These are phyloP conservation scores for Venturia pyrina DNA, from an alignment of 2,329 filamentous ascomycete species.

Conservation along the genomic window DNA sequence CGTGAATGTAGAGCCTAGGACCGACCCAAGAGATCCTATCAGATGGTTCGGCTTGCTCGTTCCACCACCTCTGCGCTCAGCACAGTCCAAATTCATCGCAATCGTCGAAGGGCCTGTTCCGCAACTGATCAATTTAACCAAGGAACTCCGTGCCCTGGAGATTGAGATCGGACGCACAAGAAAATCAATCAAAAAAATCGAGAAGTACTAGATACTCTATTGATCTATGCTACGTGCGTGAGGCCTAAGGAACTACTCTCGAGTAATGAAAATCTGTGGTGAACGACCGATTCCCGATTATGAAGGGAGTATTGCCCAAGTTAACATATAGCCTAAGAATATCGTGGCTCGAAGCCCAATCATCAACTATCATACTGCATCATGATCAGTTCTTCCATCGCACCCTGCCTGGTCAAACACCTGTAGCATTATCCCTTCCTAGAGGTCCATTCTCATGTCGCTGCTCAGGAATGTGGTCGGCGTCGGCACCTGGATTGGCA, in stretches of 20 bases:
- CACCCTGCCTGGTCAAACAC: neutral
- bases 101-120: constrained; percentile 50
- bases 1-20: neutral
- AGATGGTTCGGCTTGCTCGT: constrained; percentile 46
- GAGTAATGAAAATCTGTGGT: neutral
- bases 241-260: neutral
- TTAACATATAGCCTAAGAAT: neutral
- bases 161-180: constrained; percentile 53
- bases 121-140: constrained; percentile 45
- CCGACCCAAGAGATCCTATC: constrained; percentile 40
- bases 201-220: constrained; percentile 14
- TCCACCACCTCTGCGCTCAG: constrained; percentile 39
- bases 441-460: neutral
- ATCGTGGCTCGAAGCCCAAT: neutral
- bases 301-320: neutral
- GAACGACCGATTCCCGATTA: neutral
- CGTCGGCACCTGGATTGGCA: constrained; percentile 37
- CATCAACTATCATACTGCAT: neutral
- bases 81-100: constrained; percentile 49
- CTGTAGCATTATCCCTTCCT: neutral
- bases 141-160: constrained; percentile 55
- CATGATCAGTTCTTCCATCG: neutral
- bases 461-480: neutral
- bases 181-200: constrained; percentile 35
- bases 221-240: neutral